These are phyloP conservation scores for Macrolepiota dolichaula DNA, from an alignment of 768 basidiomycete genomes.

Conservation along the genomic window DNA sequence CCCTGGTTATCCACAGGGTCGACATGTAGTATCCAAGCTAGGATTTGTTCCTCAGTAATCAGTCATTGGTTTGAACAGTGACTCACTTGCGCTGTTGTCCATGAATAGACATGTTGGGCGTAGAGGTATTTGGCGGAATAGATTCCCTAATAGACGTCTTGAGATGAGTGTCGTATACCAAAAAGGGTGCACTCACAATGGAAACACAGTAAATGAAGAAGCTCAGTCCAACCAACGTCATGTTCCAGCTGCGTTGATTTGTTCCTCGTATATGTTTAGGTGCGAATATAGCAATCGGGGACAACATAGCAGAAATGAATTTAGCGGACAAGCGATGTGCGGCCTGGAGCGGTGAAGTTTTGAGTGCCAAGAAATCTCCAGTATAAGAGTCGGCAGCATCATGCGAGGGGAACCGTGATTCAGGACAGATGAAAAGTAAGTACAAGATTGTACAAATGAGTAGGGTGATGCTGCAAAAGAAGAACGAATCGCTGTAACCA, in stretches of 20 bases:
- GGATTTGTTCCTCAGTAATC: constrained; percentile 2
- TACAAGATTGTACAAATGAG: constrained; percentile 34
- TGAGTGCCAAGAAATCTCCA: constrained; percentile 20
- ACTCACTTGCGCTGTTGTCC: constrained; percentile 56
- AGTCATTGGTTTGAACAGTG: background rate
- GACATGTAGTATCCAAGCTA: constrained; percentile 77
- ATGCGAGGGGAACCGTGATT: constrained; percentile 38
- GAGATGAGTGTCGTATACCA: background rate
- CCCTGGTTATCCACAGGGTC: constrained; percentile 60
- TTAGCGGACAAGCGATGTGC: constrained; percentile 21
- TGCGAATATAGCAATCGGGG: constrained; percentile 67
- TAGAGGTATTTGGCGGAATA: constrained; percentile 79
- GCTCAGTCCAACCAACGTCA: constrained; percentile 63
- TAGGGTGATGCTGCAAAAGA: constrained; percentile 40
- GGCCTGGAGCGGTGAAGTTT: constrained; percentile 28
- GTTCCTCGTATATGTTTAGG: constrained; percentile 46
- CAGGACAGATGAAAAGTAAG: constrained; percentile 47
- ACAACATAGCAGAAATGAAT: constrained; percentile 45
- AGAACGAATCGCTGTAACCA: constrained; percentile 49
- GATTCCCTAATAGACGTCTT: constrained; percentile 44
- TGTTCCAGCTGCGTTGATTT: constrained; percentile 62
- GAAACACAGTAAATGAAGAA: constrained; percentile 66
- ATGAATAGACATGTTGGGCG: constrained; percentile 66
- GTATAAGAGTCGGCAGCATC: constrained; percentile 17
- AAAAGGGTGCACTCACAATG: constrained; percentile 41